A percentile compares a stretch with the other conserved stretches of the same genome.
Evolutionary conservation across 768 basidiomycete species (phyloP).

Genomic region (Rhizopogon vesiculosus): DNA sequence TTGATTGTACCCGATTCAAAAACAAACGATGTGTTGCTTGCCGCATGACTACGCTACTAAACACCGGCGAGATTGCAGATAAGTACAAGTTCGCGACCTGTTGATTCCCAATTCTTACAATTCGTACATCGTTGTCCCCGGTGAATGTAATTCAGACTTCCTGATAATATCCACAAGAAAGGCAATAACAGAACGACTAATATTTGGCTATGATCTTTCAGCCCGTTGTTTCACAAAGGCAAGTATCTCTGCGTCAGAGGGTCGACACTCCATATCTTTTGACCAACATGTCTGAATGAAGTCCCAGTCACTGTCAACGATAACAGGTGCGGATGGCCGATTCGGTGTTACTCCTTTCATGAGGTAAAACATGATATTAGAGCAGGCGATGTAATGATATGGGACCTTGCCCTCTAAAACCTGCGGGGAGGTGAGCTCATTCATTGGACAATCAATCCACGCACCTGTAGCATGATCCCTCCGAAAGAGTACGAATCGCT

Average conservation of each 20-base stretch:
- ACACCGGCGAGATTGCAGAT: too few species aligned
- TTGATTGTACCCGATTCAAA: too few species aligned
- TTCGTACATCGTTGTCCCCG: too few species aligned
- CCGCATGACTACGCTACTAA: too few species aligned
- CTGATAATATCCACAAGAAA: too few species aligned
- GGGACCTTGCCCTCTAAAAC: not conserved
- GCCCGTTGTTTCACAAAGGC: slow-evolving; percentile 6
- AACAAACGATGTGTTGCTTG: too few species aligned
- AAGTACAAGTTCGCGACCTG: too few species aligned
- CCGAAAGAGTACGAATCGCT: slow-evolving; percentile 8
- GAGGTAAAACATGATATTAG: accelerated
- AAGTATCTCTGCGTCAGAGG: slow-evolving; percentile 23
- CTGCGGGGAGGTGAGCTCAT: not conserved
- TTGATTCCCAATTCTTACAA: too few species aligned
- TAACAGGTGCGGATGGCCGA: slow-evolving; percentile 3
- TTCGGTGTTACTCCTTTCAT: slow-evolving; percentile 6
- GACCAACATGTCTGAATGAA: slow-evolving; percentile 23
- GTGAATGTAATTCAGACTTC: too few species aligned
- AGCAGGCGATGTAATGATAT: not conserved
- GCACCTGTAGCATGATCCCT: slow-evolving; percentile 24
- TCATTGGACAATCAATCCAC: not conserved
- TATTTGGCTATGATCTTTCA: too few species aligned
- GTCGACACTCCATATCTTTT: slow-evolving; percentile 26
- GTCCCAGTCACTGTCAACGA: slow-evolving; percentile 17
- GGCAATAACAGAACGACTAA: too few species aligned